Evolutionary conservation across 352 stramenopile species (phyloP), one percentile per base, ranked within the genome.

Genomic region (Phytophthora melonis): DNA sequence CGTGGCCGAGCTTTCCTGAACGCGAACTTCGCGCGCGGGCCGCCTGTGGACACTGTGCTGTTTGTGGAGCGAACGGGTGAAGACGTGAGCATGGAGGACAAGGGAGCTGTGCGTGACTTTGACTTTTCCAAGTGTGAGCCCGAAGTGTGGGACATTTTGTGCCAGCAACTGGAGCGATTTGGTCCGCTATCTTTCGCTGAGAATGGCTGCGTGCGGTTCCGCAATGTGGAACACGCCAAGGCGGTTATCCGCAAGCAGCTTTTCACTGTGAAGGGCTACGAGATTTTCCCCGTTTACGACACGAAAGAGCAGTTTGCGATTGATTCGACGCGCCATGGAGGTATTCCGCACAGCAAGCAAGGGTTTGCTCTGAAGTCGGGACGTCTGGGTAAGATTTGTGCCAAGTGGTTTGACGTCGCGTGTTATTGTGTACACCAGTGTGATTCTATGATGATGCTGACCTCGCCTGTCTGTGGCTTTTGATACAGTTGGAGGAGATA

Each of bases 271-370:
- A 74, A 82, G n/a, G 78, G 72, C 3, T 75, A 81, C 30, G 81
- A 89, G 21, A 84, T 95, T 43, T 81, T 91, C 34, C 83, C 85
- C 23, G 72, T 92, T 10, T 95, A 93, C 47, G 85, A 93, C 50
- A 82, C 80, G 6, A 84, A 91, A 53, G 86, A 90, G 47, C 88
- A 95, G 58, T 72, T 86, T 14, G 58, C 77, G 34, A 80, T 81
- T 63, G 85, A 91, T 70, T 73, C 72, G 19, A 89, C 80, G n/a
- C 70, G 84, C 14, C 55, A 63, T 49, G 70, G 73, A 52, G 4
- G 58, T 9, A 76, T 72, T 6, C 49, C 58, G 55, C 68, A 79
- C 32, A 71, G 14, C 52, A 84, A 81, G n/a, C 70, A 84, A 61
- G 67, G 70, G 3, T 90, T 90, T 69, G 76, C 81, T 59, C 60